These are phyloP conservation scores for Cadophora luteo-olivacea DNA, from an alignment of 2,329 filamentous ascomycete genomes.

Conservation along the genomic window DNA sequence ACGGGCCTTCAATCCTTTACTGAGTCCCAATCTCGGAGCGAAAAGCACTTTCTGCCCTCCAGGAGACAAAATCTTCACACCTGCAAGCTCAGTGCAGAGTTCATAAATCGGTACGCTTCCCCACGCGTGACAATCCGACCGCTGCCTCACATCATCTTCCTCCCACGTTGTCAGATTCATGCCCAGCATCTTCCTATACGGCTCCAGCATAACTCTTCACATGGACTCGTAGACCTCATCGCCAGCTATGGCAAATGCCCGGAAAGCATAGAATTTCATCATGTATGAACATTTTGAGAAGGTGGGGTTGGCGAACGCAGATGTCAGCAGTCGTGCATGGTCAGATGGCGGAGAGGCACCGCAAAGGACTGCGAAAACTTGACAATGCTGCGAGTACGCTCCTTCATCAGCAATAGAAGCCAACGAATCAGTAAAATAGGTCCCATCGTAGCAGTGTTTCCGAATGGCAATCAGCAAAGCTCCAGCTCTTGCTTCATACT, in stretches of 20 bases:
- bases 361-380: slow-evolving; percentile 47
- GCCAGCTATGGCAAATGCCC: slow-evolving; percentile 46
- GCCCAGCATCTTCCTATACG: slow-evolving; percentile 48
- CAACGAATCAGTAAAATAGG: slow-evolving; percentile 47
- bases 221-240: slow-evolving; percentile 45
- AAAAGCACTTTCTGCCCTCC: slow-evolving; percentile 40
- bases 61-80: slow-evolving; percentile 27
- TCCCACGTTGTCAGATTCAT: slow-evolving; percentile 51
- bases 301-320: slow-evolving; percentile 39
- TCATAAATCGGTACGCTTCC: slow-evolving; percentile 52
- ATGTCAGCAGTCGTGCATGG: slow-evolving; percentile 38
- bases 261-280: slow-evolving; percentile 51
- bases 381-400: slow-evolving; percentile 47
- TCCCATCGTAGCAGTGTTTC: slow-evolving; percentile 45
- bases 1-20: slow-evolving; percentile 35
- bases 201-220: slow-evolving; percentile 45
- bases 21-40: slow-evolving; percentile 41
- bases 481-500: slow-evolving; percentile 43
- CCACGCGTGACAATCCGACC: slow-evolving; percentile 54
- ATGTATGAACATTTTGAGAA: slow-evolving; percentile 48
- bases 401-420: slow-evolving; percentile 40
- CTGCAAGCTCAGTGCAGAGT: slow-evolving; percentile 47
- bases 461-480: slow-evolving; percentile 39
- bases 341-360: slow-evolving; percentile 41
- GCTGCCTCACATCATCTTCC: slow-evolving; percentile 50